Base-by-base conservation (phyloP, 2,329 filamentous ascomycete genomes). In the Alternaria hordeiaustralica region DNA sequence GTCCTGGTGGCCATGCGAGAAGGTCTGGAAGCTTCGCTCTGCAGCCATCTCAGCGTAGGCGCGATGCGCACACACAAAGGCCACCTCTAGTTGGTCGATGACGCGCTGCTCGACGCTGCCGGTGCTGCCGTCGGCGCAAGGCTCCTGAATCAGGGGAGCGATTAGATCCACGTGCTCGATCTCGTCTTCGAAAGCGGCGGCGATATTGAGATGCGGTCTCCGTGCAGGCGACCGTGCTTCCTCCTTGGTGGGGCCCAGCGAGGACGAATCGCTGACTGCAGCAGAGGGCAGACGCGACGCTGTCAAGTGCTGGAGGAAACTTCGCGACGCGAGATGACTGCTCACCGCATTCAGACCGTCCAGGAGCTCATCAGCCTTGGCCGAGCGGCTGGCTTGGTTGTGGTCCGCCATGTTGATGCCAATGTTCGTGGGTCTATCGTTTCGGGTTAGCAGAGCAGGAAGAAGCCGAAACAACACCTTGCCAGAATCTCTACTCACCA, bases 1-100 rank as follows among this genome's bases (percentile, higher is more conserved):
- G 78, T 96, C 92, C 74, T 89, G 88, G 80, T 94, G 91, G 71
- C 90, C 90, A 78, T 93, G 89, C 64, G 89, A 87, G 73, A 93
- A 87, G 71, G 92, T 88, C 65, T 83, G 80, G 63, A 84, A 84
- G 70, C 71, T 73, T 69, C 72, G 75, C 33, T 76, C 74, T 51
- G 77, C 64, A n/a, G 75, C 75, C 79, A 80, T 80, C 13, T 71
- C 73, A 21, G 69, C 69, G 61, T 74, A 79, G 36, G 74, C 74
- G 58, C 64, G 63, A 56, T 66, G 75, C 57, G 76, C 76, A 28
- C 58, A 65, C 36, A 79, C 28, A 61, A 80, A 78, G 41, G 63
- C 61, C 18, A 69, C 58, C 44, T 77, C 67, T 61, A 79, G 76
- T 36, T 72, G 65, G 28, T 71, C 55, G 36, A 66, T 56, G 51